Conservation (phyloP, 768 basidiomycete species). For the Cytidiella melzeri region DNA sequence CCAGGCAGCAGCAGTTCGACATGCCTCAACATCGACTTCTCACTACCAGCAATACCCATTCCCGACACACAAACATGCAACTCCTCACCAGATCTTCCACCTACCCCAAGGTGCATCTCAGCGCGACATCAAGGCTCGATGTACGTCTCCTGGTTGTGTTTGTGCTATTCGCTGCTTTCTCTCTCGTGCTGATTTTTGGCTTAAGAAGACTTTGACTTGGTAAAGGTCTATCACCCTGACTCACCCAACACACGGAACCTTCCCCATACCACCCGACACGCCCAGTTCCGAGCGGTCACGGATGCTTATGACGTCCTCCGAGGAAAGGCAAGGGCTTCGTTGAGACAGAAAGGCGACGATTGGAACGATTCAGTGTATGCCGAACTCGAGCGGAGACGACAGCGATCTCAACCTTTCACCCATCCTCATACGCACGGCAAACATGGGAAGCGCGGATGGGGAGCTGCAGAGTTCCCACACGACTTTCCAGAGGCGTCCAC, state of each 20-base stretch:
- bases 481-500: not conserved
- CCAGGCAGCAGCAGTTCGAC: too few relatives aligned
- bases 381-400: conserved; percentile 47
- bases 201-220: conserved; percentile 63
- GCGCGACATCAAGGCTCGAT: conserved; percentile 59
- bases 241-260: conserved; percentile 38
- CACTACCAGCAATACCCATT: conserved; percentile 35
- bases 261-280: conserved; percentile 41
- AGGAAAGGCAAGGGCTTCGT: conserved; percentile 24
- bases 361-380: conserved; percentile 39
- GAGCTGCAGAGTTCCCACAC: not conserved
- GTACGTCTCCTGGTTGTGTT: conserved; percentile 33
- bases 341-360: conserved; percentile 4
- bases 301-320: conserved; percentile 57
- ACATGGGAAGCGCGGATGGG: conserved; percentile 9
- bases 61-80: conserved; percentile 46
- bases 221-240: conserved; percentile 69
- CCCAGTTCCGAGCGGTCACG: conserved; percentile 58
- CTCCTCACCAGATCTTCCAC: conserved; percentile 72
- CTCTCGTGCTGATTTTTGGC: not conserved
- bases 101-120: conserved; percentile 49
- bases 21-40: conserved; percentile 18
- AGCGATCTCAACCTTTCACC: conserved; percentile 27
- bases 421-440: conserved; percentile 26
- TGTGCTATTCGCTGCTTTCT: not conserved